Conservation (phyloP, 2,329 filamentous ascomycete species). For the Clonostachys rhizophaga region DNA sequence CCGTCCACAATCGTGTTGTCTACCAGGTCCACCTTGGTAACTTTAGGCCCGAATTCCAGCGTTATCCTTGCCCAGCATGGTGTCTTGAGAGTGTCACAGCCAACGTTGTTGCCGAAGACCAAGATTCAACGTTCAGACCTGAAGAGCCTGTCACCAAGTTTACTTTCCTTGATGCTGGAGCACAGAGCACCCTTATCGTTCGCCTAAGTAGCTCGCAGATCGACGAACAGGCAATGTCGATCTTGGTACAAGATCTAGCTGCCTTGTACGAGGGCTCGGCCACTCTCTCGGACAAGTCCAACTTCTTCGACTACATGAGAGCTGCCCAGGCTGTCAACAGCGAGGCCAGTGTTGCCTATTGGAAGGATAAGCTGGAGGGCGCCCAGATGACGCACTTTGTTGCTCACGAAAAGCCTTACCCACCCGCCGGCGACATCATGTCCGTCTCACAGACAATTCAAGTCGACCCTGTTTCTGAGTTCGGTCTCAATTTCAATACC, state of each 20-base stretch:
- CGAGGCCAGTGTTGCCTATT: conserved; percentile 36
- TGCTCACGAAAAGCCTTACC: conserved; percentile 32
- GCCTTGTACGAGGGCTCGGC: conserved; percentile 34
- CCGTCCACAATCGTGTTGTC: conserved; percentile 36
- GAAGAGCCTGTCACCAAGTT: conserved; percentile 42
- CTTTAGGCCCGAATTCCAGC: conserved; percentile 36
- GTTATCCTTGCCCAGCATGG: conserved; percentile 31
- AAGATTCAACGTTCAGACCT: conserved; percentile 30
- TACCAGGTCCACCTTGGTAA: conserved; percentile 42
- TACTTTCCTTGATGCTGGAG: conserved; percentile 40
- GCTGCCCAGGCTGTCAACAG: conserved; percentile 27
- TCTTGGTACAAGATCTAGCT: conserved; percentile 43
- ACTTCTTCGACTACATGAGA: conserved; percentile 43
- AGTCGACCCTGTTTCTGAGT: conserved; percentile 31
- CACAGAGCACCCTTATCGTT: conserved; percentile 40
- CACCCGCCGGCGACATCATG: conserved; percentile 28
- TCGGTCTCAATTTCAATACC: conserved; percentile 43
- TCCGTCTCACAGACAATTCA: conserved; percentile 32
- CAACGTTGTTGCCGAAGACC: conserved; percentile 37
- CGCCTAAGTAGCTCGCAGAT: conserved; percentile 44
- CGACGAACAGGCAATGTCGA: conserved; percentile 36
- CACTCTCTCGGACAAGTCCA: conserved; percentile 26
- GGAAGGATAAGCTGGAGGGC: conserved; percentile 36
- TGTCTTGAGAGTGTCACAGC: conserved; percentile 29
- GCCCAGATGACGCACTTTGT: conserved; percentile 40